Conservation (phyloP, 495 filamentous ascomycete species). For the Tuber indicum region DNA sequence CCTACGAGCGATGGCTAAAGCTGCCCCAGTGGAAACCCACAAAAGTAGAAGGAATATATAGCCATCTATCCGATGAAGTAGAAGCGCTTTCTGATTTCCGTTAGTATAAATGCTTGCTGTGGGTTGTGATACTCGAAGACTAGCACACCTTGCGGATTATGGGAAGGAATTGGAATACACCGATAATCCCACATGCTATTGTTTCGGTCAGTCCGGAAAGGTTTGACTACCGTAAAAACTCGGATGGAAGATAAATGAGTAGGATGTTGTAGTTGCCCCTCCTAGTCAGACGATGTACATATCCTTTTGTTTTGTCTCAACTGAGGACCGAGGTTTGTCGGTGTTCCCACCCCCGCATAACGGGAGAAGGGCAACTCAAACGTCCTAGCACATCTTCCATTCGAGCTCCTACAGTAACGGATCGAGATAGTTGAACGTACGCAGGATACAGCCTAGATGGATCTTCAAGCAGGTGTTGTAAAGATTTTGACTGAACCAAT, state of each 20-base stretch:
- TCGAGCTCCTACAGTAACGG: not conserved
- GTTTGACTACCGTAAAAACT: not conserved
- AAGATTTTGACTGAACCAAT: slow-evolving; percentile 43
- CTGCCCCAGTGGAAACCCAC: slow-evolving; percentile 43
- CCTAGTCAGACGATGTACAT: not conserved
- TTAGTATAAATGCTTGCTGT: not conserved
- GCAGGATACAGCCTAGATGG: slow-evolving; percentile 48
- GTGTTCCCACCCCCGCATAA: not conserved
- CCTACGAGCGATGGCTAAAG: slow-evolving; percentile 46
- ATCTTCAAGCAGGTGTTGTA: slow-evolving; percentile 46
- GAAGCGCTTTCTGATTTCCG: slow-evolving; percentile 29
- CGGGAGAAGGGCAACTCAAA: not conserved
- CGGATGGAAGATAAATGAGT: not conserved
- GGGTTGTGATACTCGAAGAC: not conserved
- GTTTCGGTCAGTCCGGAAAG: not conserved
- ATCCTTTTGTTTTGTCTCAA: not conserved
- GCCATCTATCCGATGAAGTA: slow-evolving; percentile 53
- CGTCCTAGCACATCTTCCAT: not conserved
- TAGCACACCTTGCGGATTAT: slow-evolving; percentile 46
- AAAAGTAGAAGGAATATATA: slow-evolving; percentile 47
- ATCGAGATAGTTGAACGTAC: slow-evolving; percentile 4
- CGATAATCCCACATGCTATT: slow-evolving; percentile 45
- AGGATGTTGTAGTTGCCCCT: not conserved
- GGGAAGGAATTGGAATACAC: slow-evolving; percentile 51
- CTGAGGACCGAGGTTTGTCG: not conserved